These are phyloP conservation scores for Cystobasidium sp. DNA, from an alignment of 1,284 basidiomycete genomes.

Conservation along the genomic window DNA sequence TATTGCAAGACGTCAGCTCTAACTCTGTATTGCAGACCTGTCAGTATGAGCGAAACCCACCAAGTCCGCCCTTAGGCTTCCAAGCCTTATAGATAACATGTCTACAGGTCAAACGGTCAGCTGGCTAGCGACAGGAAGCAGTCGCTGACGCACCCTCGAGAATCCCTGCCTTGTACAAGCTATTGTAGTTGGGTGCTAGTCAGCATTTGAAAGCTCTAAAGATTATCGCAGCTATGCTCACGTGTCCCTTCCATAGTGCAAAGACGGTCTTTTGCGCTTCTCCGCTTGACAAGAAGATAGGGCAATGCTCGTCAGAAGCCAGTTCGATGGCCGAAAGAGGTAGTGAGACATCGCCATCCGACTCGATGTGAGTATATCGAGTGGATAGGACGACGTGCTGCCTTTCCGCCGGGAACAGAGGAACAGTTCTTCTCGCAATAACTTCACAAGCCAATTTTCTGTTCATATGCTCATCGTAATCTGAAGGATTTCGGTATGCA, in stretches of 20 bases:
- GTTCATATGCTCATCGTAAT: constrained; percentile 81
- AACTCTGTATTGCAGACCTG: too few relatives aligned
- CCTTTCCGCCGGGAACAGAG: constrained; percentile 45
- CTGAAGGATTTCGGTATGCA: constrained; percentile 60
- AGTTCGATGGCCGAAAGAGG: constrained; percentile 72
- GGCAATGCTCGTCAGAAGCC: constrained; percentile 74
- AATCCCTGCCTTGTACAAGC: constrained; percentile 44
- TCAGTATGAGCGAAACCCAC: constrained; percentile 53
- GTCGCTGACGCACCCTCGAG: constrained; percentile 24
- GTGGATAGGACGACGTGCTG: constrained; percentile 57
- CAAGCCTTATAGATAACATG: constrained; percentile 44
- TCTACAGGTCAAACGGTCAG: background rate
- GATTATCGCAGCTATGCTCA: constrained; percentile 20
- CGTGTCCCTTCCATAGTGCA: constrained; percentile 51
- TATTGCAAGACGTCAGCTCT: too few relatives aligned
- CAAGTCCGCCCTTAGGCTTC: constrained; percentile 55
- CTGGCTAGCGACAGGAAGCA: too few relatives aligned
- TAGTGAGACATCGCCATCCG: constrained; percentile 76
- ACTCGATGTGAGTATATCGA: constrained; percentile 72
- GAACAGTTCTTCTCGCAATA: constrained; percentile 82
- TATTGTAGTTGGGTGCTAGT: background rate
- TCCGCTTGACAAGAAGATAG: constrained; percentile 79
- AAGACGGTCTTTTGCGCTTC: constrained; percentile 72
- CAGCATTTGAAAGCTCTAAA: constrained; percentile 37
- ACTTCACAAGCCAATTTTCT: constrained; percentile 87